Conservation (phyloP, 371 early-diverging fungal species). For the Dichotomocladium elegans region DNA sequence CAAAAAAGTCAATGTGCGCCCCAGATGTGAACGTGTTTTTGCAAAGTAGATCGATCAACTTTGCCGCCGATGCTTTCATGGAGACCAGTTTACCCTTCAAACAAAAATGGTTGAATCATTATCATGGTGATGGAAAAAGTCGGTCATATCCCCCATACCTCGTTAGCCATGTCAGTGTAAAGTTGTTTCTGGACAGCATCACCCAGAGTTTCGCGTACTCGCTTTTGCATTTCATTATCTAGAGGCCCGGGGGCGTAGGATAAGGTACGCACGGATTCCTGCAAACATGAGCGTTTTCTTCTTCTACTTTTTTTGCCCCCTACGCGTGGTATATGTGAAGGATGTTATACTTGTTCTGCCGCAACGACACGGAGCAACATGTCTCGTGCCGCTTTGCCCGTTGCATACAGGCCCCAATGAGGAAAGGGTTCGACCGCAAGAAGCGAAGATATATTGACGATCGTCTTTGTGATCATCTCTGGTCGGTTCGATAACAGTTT, state of each 20-base stretch:
- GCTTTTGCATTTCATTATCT: slow-evolving; percentile 83
- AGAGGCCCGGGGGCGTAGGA: slow-evolving; percentile 94
- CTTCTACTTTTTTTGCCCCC: not conserved
- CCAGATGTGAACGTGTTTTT: slow-evolving; percentile 65
- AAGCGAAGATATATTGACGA: slow-evolving; percentile 86
- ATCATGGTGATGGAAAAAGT: slow-evolving; percentile 4
- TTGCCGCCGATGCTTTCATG: slow-evolving; percentile 66
- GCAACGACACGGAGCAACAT: slow-evolving; percentile 69
- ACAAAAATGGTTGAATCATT: not conserved
- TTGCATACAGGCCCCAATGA: slow-evolving; percentile 83
- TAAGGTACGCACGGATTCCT: slow-evolving; percentile 50
- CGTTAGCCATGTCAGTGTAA: slow-evolving; percentile 59
- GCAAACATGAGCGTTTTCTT: too few species aligned
- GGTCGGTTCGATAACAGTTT: slow-evolving; percentile 9
- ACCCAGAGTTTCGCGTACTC: slow-evolving; percentile 70
- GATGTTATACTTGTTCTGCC: slow-evolving; percentile 43
- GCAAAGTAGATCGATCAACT: slow-evolving; percentile 53
- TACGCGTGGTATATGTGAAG: not conserved
- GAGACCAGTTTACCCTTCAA: slow-evolving; percentile 65
- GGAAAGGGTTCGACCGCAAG: slow-evolving; percentile 76
- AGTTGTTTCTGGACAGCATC: slow-evolving; percentile 62
- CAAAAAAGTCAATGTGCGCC: slow-evolving; percentile 82
- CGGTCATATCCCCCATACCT: slow-evolving; percentile 29
- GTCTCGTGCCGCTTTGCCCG: slow-evolving; percentile 89
- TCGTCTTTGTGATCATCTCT: slow-evolving; percentile 17